These are phyloP conservation scores for Cryptosporidium tyzzeri DNA, from an alignment of 169 alveolate species.

Conservation along the genomic window DNA sequence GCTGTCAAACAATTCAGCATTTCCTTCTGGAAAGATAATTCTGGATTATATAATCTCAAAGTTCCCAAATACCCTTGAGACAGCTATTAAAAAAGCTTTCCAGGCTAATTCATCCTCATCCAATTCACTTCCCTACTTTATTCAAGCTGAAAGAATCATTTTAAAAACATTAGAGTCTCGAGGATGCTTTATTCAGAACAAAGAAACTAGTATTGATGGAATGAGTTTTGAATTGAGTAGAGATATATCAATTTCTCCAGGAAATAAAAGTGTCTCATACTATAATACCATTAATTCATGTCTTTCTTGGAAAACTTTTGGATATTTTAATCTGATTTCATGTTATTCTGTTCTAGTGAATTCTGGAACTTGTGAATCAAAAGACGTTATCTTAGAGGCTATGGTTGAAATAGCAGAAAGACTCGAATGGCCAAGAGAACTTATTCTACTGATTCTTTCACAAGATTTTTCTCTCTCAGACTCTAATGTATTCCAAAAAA, in stretches of 20 bases:
- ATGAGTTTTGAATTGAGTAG: neutral
- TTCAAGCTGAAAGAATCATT: constrained; percentile 14
- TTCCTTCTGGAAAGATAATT: constrained; percentile 29
- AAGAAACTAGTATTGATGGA: neutral
- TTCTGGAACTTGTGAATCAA: constrained; percentile 37
- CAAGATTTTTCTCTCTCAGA: constrained; percentile 46
- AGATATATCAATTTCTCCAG: neutral
- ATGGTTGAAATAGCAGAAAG: constrained; percentile 29
- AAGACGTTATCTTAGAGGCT: neutral
- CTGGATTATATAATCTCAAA: constrained; percentile 3
- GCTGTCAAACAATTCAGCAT: neutral
- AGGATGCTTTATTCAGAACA: constrained; percentile 3
- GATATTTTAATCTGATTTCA: constrained; percentile 63
- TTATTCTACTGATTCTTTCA: constrained; percentile 24
- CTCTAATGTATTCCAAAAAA: neutral
- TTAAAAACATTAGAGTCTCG: neutral
- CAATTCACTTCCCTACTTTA: constrained; percentile 35
- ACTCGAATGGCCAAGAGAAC: constrained; percentile 61
- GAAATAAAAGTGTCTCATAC: neutral
- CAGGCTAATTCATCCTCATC: neutral
- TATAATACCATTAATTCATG: constrained; percentile 34
- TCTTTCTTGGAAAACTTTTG: constrained; percentile 68
- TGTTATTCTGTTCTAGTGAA: constrained; percentile 37
- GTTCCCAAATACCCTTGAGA: constrained; percentile 30
- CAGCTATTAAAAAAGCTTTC: constrained; percentile 23